phyloP scores from a whole-genome alignment of 1,284 basidiomycete genomes.

The Lentinula novae-zelandiae region DNA sequence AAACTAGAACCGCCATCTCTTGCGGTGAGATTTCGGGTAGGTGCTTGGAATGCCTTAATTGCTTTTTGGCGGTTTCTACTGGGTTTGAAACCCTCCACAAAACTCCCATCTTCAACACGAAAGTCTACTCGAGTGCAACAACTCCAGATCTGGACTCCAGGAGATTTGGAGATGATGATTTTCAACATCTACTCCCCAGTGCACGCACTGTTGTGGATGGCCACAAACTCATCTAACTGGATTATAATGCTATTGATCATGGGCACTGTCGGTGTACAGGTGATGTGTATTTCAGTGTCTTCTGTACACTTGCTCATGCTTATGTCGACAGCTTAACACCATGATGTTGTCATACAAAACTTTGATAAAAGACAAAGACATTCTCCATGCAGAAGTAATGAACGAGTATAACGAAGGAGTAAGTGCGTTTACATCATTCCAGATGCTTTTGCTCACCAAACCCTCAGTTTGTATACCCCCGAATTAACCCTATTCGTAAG shows the following conservation, averaged over 20 bases:
- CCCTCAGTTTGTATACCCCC: slow-evolving; percentile 75
- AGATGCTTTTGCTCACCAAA: slow-evolving; percentile 10
- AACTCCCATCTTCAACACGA: slow-evolving; percentile 29
- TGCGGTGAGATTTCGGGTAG: slow-evolving; percentile 30
- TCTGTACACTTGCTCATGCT: neutral
- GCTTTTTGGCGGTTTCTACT: slow-evolving; percentile 65
- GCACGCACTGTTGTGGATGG: slow-evolving; percentile 70
- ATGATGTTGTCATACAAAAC: slow-evolving; percentile 55
- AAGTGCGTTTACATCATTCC: slow-evolving; percentile 17
- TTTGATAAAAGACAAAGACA: slow-evolving; percentile 70
- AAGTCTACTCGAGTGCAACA: slow-evolving; percentile 58
- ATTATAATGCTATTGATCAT: slow-evolving; percentile 64
- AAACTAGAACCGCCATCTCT: slow-evolving; percentile 37
- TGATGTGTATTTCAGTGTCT: slow-evolving; percentile 23
- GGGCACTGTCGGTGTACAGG: slow-evolving; percentile 61
- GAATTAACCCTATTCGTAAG: slow-evolving; percentile 67
- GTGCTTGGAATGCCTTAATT: slow-evolving; percentile 46
- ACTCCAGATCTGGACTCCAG: slow-evolving; percentile 74
- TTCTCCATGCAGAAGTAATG: slow-evolving; percentile 79
- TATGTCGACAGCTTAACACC: slow-evolving; percentile 38
- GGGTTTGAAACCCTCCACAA: slow-evolving; percentile 52
- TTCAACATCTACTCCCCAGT: slow-evolving; percentile 77
- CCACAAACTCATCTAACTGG: slow-evolving; percentile 70
- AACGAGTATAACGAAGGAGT: slow-evolving; percentile 83
- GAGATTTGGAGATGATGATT: slow-evolving; percentile 63